Percentiles rank a stretch among this genome's conserved stretches.
Conservation (phyloP, 768 basidiomycete genomes). For the Albatrellus ellisii region DNA sequence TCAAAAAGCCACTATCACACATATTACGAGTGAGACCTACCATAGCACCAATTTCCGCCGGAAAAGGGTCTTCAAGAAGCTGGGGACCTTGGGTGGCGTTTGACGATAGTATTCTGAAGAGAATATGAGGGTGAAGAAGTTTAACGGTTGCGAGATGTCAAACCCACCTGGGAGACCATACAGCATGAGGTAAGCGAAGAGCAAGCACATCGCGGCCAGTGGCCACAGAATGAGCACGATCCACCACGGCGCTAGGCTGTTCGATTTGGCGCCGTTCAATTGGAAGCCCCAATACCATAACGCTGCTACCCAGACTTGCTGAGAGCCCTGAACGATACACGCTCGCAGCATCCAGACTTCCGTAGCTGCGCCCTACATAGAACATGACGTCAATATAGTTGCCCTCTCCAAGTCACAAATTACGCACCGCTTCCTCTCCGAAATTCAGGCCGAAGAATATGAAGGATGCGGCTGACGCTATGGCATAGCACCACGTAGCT, state of each 20-base stretch:
- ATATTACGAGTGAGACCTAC: slow-evolving; percentile 16
- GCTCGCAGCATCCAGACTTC: slow-evolving; percentile 90
- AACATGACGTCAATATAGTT: slow-evolving; percentile 6
- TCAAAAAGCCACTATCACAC: neutral
- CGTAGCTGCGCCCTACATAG: slow-evolving; percentile 69
- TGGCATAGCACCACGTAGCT: slow-evolving; percentile 85
- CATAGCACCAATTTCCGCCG: slow-evolving; percentile 85
- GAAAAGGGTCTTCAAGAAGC: slow-evolving; percentile 83
- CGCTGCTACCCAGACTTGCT: slow-evolving; percentile 92
- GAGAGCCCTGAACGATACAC: slow-evolving; percentile 88
- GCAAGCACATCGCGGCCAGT: slow-evolving; percentile 55
- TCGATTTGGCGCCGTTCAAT: slow-evolving; percentile 41
- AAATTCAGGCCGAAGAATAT: slow-evolving; percentile 93
- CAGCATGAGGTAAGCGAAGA: slow-evolving; percentile 75
- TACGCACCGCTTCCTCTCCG: slow-evolving; percentile 80
- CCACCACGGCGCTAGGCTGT: slow-evolving; percentile 66
- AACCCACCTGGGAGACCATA: slow-evolving; percentile 71
- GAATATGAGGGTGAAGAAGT: slow-evolving; percentile 20
- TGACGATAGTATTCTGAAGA: slow-evolving; percentile 89
- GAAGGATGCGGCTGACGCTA: slow-evolving; percentile 90
- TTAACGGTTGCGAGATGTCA: slow-evolving; percentile 9
- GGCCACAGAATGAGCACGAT: slow-evolving; percentile 78
- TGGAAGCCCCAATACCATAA: slow-evolving; percentile 94
- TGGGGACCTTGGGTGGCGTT: slow-evolving; percentile 89
- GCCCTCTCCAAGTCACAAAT: neutral